Percentiles rank a stretch among this genome's conserved stretches.
These are phyloP conservation scores for Eutrema heterophyllum DNA, from an alignment of 345 rosid species.

Conservation along the genomic window DNA sequence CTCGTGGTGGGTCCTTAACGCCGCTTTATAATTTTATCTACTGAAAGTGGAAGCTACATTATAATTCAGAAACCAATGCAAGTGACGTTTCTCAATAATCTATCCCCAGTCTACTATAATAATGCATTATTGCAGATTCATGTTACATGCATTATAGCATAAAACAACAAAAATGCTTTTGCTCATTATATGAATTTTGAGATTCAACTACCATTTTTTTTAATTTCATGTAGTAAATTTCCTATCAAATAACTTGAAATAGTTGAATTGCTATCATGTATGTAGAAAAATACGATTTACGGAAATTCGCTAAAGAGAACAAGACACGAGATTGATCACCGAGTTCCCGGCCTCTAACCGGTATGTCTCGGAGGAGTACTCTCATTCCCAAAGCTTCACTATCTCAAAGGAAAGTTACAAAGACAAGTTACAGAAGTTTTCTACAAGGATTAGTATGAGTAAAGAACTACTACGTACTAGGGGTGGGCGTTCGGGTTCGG, in stretches of 20 bases:
- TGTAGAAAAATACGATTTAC: too few relatives aligned
- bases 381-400: too few relatives aligned
- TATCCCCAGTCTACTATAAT: neutral
- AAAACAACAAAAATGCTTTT: slow-evolving; percentile 7
- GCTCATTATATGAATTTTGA: neutral
- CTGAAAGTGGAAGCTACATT: neutral
- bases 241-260: neutral
- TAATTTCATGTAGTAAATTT: neutral
- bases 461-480: too few relatives aligned
- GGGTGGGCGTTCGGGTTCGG: too few relatives aligned
- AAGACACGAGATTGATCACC: too few relatives aligned
- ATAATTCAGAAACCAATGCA: slow-evolving; percentile 15
- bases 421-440: too few relatives aligned
- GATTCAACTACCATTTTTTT: neutral
- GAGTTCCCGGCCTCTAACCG: too few relatives aligned
- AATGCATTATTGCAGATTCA: slow-evolving; percentile 18
- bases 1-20: slow-evolving; percentile 32
- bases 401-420: too few relatives aligned
- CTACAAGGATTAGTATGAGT: too few relatives aligned
- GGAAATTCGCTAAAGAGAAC: too few relatives aligned
- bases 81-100: slow-evolving; percentile 3
- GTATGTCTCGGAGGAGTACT: too few relatives aligned
- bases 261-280: neutral
- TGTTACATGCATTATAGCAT: slow-evolving; percentile 17
- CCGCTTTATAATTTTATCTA: slow-evolving; percentile 17